Evolutionary conservation across 805 yeast species (phyloP), one percentile per base, ranked within the genome.

Genomic region (Candida sithepensis): DNA sequence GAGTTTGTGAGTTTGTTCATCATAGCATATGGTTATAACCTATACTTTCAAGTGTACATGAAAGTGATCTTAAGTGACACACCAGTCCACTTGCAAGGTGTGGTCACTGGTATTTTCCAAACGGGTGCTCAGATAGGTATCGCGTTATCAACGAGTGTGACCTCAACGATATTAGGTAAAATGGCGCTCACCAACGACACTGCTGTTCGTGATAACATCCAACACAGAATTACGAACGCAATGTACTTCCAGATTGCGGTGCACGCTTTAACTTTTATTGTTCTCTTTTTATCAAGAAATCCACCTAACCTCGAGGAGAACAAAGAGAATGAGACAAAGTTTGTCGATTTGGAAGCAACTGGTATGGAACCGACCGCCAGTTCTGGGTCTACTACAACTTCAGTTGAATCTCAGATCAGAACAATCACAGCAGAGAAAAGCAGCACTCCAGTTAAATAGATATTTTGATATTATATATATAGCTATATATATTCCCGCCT

Each of bases 61-160:
- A 66, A 60, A 24, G 59, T 65, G 3, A 54, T 70, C 6, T 56
- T 62, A 32, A 63, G 49, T 39, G 59, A 44, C 23, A 64, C 74
- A 8, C 76, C 78, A 0, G 39, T 55, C 4, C 66, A 68, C 43
- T 49, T 68, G 12, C 75, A 71, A 44, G 75, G 73, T n/a, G 64
- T 68, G 21, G 70, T 71, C 2, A 48, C 68, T 5, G 77, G 72
- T 1, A 51, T 71, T 6, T 57, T 63, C 30, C 68, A 62, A 48
- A 68, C 75, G 0, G 47, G 57, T 16, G 66, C 64, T 1, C 75
- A 71, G 54, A 46, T 70, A 20, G 69, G 69, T 1, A 46, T 57
- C 20, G 55, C 67, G 41, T 28, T 68, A n/a, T 63, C 65, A 1
- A 52, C 58, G 32, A 63, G 71, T 4, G 43, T 65, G 8, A 28